Base-by-base conservation (phyloP, 1,284 basidiomycete species). In the Ceratobasidium sp. region DNA sequence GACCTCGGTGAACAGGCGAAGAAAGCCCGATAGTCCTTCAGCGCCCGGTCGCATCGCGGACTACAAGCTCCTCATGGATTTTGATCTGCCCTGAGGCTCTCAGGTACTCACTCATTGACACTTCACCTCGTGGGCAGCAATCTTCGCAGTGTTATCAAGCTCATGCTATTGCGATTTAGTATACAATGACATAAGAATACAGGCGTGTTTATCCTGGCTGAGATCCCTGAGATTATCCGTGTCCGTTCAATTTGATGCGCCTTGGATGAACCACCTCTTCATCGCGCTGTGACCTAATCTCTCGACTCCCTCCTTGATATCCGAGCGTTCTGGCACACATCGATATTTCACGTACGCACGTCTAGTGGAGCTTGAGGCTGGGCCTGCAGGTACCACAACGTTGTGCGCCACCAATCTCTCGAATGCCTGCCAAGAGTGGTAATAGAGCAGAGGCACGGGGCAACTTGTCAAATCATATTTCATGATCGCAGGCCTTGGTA, bases 1-100 rank as follows among this genome's bases (percentile, higher is more conserved):
- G 9, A 42, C 50, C 8, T 46, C 14, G 1, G 36, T 11, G 30
- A 16, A n/a, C 70, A 93, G 91, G 77, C 85, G 87, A 73, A 82
- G 86, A 56, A 91, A 89, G 74, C 84, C 86, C 1, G 85, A 88
- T 58, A 91, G 89, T 73, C 90, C 90, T 25, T 84, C 89, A 27
- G 90, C 90, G 8, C 90, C 90, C 6, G 21, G 39, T 30, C 54
- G 69, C 71, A 84, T 81, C 46, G 86, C 84, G 33, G 85, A 88
- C 72, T 83, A 87, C 75, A 87, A 86, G 69, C 77, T 86, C 30
- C 77, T 88, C 23, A 78, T 77, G 0, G 80, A 81, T 39, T 75
- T 81, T 60, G 80, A 81, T 72, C 42, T 68, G 47, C 56, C 56
- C 52, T 68, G 66, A 68, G 27, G 41, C 8, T 27, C 7, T 27